These are phyloP conservation scores for Ceriops decandra DNA, from an alignment of 345 rosid genomes.

Conservation along the genomic window DNA sequence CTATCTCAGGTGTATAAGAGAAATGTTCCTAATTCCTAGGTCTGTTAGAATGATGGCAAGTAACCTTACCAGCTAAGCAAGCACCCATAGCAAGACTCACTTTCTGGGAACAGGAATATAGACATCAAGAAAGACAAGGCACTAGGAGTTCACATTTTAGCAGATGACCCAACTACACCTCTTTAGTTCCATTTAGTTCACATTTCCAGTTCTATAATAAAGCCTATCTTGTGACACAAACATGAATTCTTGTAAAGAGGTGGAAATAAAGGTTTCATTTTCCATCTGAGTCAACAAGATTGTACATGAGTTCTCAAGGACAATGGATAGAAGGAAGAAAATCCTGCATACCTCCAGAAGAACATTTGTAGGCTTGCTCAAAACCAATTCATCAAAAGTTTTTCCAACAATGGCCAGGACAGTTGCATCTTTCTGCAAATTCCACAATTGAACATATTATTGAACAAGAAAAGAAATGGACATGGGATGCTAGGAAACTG, in stretches of 20 bases:
- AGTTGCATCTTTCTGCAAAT: constrained; percentile 53
- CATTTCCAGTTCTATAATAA: not conserved
- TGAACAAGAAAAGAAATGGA: constrained; percentile 4
- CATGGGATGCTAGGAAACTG: not conserved
- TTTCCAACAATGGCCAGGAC: constrained; percentile 67
- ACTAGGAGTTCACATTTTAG: not conserved
- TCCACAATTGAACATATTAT: not conserved
- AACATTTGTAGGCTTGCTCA: constrained; percentile 60
- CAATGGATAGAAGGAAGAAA: not conserved
- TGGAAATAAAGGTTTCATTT: not conserved
- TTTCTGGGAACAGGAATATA: not conserved
- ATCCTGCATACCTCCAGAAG: constrained; percentile 68
- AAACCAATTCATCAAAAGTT: constrained; percentile 69
- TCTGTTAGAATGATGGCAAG: not conserved
- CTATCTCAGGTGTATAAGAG: not conserved
- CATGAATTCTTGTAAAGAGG: not conserved
- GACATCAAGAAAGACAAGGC: not conserved
- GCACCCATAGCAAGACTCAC: not conserved
- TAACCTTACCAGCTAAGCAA: not conserved
- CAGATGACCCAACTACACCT: not conserved
- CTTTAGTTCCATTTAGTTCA: not conserved
- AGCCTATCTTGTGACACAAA: not conserved
- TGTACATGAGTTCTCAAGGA: not conserved
- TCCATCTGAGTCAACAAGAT: not conserved
- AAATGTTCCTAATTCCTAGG: not conserved